Percentiles rank a stretch among this genome's conserved stretches.
These are phyloP conservation scores for Mucor piriformis DNA, from an alignment of 371 early-diverging fungal species.

Conservation along the genomic window DNA sequence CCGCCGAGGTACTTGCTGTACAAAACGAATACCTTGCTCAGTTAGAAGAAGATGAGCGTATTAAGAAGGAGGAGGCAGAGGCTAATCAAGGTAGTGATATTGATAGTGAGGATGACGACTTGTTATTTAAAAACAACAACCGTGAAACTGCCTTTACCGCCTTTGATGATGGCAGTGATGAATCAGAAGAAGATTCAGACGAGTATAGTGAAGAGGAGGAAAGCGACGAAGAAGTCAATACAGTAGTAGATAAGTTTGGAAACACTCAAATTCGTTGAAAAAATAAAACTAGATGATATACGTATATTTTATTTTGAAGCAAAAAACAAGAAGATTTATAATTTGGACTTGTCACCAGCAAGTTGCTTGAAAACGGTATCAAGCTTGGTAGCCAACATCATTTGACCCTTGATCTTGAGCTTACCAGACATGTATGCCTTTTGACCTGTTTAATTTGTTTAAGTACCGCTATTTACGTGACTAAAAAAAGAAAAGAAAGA, in stretches of 20 bases:
- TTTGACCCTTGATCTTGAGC: conserved; percentile 85
- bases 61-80: conserved; percentile 21
- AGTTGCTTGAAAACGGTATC: conserved; percentile 64
- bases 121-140: conserved; percentile 58
- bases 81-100: not conserved
- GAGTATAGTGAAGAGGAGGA: not conserved
- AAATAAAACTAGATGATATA: not conserved
- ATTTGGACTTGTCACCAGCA: conserved; percentile 52
- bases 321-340: conserved; percentile 28
- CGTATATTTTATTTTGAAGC: not conserved
- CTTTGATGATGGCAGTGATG: conserved; percentile 37
- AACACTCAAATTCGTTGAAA: conserved; percentile 17
- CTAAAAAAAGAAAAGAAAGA: conserved; percentile 50
- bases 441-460: conserved; percentile 32
- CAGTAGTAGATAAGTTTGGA: conserved; percentile 20
- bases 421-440: conserved; percentile 87
- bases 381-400: conserved; percentile 85
- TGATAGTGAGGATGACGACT: conserved; percentile 53
- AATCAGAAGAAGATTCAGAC: conserved; percentile 19
- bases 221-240: conserved; percentile 3
- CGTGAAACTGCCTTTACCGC: conserved; percentile 45
- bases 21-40: conserved; percentile 82
- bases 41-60: conserved; percentile 56
- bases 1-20: conserved; percentile 79
- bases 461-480: not conserved